These are phyloP conservation scores for Globisporangium uncinulatum DNA, from an alignment of 352 stramenopile genomes.

Conservation along the genomic window DNA sequence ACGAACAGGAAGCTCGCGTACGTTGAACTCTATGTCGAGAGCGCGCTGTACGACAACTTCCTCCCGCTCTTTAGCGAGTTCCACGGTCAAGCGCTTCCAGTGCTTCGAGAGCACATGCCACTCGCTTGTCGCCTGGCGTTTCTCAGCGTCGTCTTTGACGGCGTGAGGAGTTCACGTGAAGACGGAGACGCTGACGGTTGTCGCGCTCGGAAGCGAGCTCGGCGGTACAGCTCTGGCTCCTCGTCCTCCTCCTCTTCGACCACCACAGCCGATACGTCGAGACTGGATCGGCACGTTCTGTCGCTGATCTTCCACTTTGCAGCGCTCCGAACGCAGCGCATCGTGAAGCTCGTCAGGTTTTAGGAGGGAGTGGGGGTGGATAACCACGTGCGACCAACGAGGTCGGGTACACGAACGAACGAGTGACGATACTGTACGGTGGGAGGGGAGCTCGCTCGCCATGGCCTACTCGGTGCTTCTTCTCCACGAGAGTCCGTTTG, in stretches of 20 bases:
- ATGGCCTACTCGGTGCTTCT: background rate
- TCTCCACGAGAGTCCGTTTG: background rate
- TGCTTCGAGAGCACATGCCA: slow-evolving; percentile 9
- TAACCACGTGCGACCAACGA: too few relatives aligned
- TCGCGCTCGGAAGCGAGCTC: background rate
- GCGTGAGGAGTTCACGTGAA: background rate
- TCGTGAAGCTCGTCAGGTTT: slow-evolving; percentile 11
- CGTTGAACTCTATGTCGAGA: slow-evolving; percentile 12
- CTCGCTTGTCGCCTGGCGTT: slow-evolving; percentile 9
- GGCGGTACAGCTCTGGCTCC: slow-evolving; percentile 1
- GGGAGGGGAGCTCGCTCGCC: too few relatives aligned
- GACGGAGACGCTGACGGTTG: background rate
- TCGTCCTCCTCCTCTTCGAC: too few relatives aligned
- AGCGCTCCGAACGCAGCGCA: slow-evolving; percentile 8
- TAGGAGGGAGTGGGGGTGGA: background rate
- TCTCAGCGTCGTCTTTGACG: slow-evolving; percentile 6
- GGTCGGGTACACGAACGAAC: too few relatives aligned
- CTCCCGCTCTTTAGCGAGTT: slow-evolving; percentile 14
- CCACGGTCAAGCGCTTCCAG: slow-evolving; percentile 8
- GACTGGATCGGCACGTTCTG: slow-evolving; percentile 10
- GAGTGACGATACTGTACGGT: too few relatives aligned
- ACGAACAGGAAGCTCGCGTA: slow-evolving; percentile 11
- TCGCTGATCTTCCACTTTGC: slow-evolving; percentile 14
- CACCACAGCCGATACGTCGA: slow-evolving; percentile 4
- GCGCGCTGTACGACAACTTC: slow-evolving; percentile 13